These are phyloP conservation scores for Spatholobus suberectus DNA, from an alignment of 306 rosid species.

Conservation along the genomic window DNA sequence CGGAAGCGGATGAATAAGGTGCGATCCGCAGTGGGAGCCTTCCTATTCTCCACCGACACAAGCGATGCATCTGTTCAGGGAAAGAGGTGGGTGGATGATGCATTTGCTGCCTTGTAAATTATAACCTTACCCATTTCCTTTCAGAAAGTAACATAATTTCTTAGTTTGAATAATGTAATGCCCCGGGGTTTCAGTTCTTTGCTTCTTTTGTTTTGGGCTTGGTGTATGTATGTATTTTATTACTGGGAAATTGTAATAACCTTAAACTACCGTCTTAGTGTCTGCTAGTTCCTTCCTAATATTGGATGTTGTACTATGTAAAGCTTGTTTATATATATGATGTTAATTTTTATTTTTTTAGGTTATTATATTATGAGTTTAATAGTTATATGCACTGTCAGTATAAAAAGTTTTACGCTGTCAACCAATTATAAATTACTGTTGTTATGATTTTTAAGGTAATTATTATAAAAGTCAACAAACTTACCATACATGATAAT, in stretches of 20 bases:
- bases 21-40: conserved; percentile 32
- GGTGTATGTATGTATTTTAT: background rate
- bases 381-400: too few relatives aligned
- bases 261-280: background rate
- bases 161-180: too few relatives aligned
- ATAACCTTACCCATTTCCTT: background rate
- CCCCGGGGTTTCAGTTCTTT: too few relatives aligned
- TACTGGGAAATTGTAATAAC: background rate
- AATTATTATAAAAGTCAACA: too few relatives aligned
- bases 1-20: conserved; percentile 46
- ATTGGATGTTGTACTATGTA: background rate
- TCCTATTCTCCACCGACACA: conserved; percentile 23
- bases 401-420: too few relatives aligned
- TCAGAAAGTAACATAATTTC: background rate
- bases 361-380: too few relatives aligned
- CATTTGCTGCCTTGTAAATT: conserved; percentile 49
- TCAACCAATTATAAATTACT: too few relatives aligned
- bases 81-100: conserved; percentile 45
- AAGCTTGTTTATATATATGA: too few relatives aligned
- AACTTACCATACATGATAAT: too few relatives aligned
- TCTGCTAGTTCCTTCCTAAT: background rate
- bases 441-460: too few relatives aligned
- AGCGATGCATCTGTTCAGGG: conserved; percentile 3
- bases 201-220: too few relatives aligned
- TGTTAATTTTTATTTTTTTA: too few relatives aligned